A percentile compares a stretch with the other conserved stretches of the same genome.
Conservation (phyloP, 2,329 filamentous ascomycete species). For the Helotiales sp. region DNA sequence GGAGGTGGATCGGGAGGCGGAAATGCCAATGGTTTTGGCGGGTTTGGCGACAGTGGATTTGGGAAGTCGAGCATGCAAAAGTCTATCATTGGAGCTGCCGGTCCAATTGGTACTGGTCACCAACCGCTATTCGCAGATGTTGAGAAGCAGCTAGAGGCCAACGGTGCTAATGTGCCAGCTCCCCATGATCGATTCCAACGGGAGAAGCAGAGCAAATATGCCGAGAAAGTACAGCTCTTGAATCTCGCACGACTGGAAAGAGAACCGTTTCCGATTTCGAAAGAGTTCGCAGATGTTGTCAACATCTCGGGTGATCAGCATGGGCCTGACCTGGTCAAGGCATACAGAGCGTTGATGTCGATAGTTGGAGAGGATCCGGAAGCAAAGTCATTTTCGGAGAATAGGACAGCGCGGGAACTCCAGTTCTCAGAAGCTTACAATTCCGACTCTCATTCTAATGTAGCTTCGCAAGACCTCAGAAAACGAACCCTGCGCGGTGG, state of each 20-base stretch:
- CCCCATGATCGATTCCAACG: slow-evolving; percentile 77
- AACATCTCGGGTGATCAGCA: slow-evolving; percentile 71
- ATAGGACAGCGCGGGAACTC: slow-evolving; percentile 73
- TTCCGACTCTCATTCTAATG: slow-evolving; percentile 71
- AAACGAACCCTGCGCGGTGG: slow-evolving; percentile 83
- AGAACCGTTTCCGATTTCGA: slow-evolving; percentile 72
- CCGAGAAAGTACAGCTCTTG: slow-evolving; percentile 77
- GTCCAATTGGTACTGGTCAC: slow-evolving; percentile 64
- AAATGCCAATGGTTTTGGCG: neutral
- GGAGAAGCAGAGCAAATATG: slow-evolving; percentile 83
- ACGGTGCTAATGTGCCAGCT: slow-evolving; percentile 52
- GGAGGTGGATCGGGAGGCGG: slow-evolving; percentile 26
- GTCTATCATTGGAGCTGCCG: slow-evolving; percentile 85
- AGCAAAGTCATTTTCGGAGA: slow-evolving; percentile 61
- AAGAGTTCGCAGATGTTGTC: slow-evolving; percentile 78
- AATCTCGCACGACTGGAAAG: slow-evolving; percentile 74
- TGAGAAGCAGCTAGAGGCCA: slow-evolving; percentile 59
- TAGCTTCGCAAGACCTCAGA: slow-evolving; percentile 68
- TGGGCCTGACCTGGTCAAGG: slow-evolving; percentile 76
- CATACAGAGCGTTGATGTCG: slow-evolving; percentile 79
- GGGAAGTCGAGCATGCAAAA: slow-evolving; percentile 75
- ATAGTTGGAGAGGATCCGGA: slow-evolving; percentile 76
- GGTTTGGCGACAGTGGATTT: slow-evolving; percentile 59
- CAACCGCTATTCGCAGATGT: slow-evolving; percentile 71
- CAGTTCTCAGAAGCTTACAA: slow-evolving; percentile 79